Percentiles rank a stretch among this genome's conserved stretches.
Evolutionary conservation across 2,329 filamentous ascomycete species (phyloP).

Genomic region (Ploettnerulaceae sp.): DNA sequence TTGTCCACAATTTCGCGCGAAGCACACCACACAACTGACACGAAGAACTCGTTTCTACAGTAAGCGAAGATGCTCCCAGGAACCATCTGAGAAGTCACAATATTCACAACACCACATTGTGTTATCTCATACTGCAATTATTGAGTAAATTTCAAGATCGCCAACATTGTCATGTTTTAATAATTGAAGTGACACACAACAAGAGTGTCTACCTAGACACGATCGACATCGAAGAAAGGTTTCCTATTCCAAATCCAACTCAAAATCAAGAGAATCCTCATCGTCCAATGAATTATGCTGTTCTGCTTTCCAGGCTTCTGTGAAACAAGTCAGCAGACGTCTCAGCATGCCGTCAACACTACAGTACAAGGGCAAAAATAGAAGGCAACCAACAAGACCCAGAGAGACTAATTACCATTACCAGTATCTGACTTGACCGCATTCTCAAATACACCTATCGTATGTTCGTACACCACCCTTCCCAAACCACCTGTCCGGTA

Average conservation of each 20-base stretch:
- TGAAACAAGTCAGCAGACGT: neutral
- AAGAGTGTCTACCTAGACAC: no score
- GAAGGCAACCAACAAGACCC: neutral
- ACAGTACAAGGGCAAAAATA: neutral
- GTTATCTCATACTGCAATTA: no score
- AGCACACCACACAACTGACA: no score
- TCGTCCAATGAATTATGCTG: neutral
- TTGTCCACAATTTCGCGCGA: no score
- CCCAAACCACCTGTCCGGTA: constrained; percentile 31
- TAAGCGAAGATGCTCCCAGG: no score
- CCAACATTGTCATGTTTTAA: no score
- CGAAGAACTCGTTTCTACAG: no score
- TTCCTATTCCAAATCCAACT: neutral
- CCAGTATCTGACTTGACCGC: constrained; percentile 1
- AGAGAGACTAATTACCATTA: constrained; percentile 4
- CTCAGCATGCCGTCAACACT: neutral
- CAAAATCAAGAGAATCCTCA: neutral
- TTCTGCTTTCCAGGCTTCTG: neutral
- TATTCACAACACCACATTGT: no score
- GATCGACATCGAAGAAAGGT: neutral
- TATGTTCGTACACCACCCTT: constrained; percentile 34
- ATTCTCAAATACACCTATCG: constrained; percentile 21
- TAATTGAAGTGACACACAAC: no score
- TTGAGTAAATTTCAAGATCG: no score
- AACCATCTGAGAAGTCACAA: no score